Evolutionary conservation across 176 grass and related monocot genomes (phyloP), one percentile per base, ranked within the genome.

Genomic region (Carex parvula): DNA sequence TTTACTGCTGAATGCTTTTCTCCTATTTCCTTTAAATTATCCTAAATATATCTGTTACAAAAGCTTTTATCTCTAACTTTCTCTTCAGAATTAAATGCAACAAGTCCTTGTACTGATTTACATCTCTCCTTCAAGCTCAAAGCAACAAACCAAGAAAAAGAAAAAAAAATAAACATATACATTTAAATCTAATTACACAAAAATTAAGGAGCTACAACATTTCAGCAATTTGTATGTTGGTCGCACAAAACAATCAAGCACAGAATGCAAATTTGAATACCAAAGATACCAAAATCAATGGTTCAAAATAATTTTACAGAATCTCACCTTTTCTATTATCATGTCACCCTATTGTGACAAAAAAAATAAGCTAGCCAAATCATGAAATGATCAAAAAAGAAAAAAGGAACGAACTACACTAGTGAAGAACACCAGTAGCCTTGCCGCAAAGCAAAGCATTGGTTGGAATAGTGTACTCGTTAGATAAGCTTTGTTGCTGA

Each of bases 401-500:
- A 52, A 54, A 26, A 67, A 32, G 14, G 20, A 41, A 81, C 30
- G 17, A 81, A 64, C 35, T 10, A 20, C 3, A 66, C 86, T 86
- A 91, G 66, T 91, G 92, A 65, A 70, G 58, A 65, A 90, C 65
- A n/a, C 85, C 87, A 0, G 16, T 75, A 5, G 92, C 94, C 75
- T 81, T 88, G 8, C 94, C 94, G 10, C 94, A 97, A 56, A 83
- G 85, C 52, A 97, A 79, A 79, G 90, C 92, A 46, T 94, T 94
- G 0, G 80, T 41, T 1, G 94, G 94, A 58, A 97, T 94, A 71
- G 77, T 89, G 65, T 97, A 97, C 65, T 97, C 94, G 2, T 91
- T 94, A 17, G 87, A 80, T 59, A 90, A 89, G 85, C 94, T 97
- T 86, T 89, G 88, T 82, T 89, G 33, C n/a, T 84, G 22, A 0